Base-by-base conservation (phyloP, 208 protist genomes). In the Wallacemonas rigidus region DNA sequence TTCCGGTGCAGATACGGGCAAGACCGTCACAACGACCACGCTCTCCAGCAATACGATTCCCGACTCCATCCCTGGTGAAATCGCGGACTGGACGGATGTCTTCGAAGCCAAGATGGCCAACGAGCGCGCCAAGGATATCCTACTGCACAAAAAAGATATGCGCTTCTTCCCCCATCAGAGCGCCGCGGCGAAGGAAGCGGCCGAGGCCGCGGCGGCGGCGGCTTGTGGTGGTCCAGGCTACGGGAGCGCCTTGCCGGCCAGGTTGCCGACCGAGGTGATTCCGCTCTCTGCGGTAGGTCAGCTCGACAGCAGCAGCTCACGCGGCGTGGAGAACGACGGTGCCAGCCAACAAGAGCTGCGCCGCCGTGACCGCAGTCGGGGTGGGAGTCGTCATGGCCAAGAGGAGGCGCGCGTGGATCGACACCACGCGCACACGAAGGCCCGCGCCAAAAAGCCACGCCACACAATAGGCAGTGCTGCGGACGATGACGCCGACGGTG, bases 61-160 rank as follows among this genome's bases (percentile, higher is more conserved):
- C 1, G 77, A 71, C 54, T 57, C 45, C 1, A 82, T 63, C 50
- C 61, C 50, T 9, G 48, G 48, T 53, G 48, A 53, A 15, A 38
- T 39, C 12, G 63, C 54, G 3, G 79, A 83, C 55, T 79, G 74
- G 79, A 76, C 74, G 3, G 67, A 73, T 12, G 36, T 83, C 36
- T 83, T 83, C 69, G 61, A 72, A 38, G 44, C 44, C 44, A 79
- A 83, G 54, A 79, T 83, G 57, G 71, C 57, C 15, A 71, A 71
- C 48, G 79, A 79, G 67, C 53, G 62, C 3, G 68, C 36, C 11
- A 79, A 83, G 67, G 79, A 79, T 26, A 74, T 74, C 48, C 2
- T 79, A 26, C 77, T 79, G 57, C 74, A 83, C 71, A 77, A 75
- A 64, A 55, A 38, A 12, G 69, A 70, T 54, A 40, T 75, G 35